phyloP scores from a whole-genome alignment of 495 filamentous ascomycete genomes.

The Echria macrotheca region DNA sequence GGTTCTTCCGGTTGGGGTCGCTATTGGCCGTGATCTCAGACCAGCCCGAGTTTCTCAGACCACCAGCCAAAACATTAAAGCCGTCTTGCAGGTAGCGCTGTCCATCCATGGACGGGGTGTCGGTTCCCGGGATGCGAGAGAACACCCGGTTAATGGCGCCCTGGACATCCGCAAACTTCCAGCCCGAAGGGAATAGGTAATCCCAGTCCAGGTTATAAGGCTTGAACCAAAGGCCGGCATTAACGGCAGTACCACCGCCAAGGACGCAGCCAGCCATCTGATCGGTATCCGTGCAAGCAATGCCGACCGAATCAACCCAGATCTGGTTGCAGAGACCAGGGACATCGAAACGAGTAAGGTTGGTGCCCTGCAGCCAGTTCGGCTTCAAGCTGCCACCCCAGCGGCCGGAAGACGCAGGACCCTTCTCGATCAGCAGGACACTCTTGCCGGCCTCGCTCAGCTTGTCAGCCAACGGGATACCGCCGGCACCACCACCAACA shows the following conservation, averaged over 20 bases:
- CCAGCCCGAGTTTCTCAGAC: conserved; percentile 56
- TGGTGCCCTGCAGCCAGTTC: conserved; percentile 58
- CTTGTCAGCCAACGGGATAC: conserved; percentile 56
- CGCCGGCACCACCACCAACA: conserved; percentile 56
- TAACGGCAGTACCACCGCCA: conserved; percentile 58
- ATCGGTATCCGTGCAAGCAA: conserved; percentile 59
- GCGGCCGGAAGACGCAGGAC: conserved; percentile 51
- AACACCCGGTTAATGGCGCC: conserved; percentile 57
- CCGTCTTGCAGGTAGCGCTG: conserved; percentile 63
- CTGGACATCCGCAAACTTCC: conserved; percentile 60
- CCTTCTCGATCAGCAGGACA: conserved; percentile 58
- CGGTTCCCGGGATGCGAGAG: conserved; percentile 63
- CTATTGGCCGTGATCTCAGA: conserved; percentile 55
- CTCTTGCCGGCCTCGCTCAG: conserved; percentile 53
- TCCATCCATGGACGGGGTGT: conserved; percentile 61
- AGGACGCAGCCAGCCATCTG: conserved; percentile 50
- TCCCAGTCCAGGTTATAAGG: conserved; percentile 59
- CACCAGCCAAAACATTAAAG: conserved; percentile 53
- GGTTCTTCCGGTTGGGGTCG: conserved; percentile 59
- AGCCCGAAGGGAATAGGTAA: conserved; percentile 66
- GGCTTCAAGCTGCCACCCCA: conserved; percentile 51
- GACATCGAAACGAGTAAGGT: conserved; percentile 66
- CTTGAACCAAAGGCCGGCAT: conserved; percentile 53
- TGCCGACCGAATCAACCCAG: conserved; percentile 52
- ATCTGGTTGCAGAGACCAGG: conserved; percentile 66